Evolutionary conservation across 1,284 basidiomycete species (phyloP).

Genomic region (Puccinia triticina): DNA sequence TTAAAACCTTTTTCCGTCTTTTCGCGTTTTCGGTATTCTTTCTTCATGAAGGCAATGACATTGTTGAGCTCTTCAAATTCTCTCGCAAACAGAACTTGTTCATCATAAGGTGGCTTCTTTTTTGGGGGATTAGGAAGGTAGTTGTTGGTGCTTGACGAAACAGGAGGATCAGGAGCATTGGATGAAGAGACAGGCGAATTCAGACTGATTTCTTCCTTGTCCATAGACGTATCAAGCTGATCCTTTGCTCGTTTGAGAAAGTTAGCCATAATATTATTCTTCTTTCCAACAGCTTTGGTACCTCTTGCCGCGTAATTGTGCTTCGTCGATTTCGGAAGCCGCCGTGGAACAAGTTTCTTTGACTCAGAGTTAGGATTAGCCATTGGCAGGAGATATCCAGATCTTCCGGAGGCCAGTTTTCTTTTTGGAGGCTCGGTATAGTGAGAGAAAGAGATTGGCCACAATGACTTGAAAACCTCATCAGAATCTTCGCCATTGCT

Average conservation of each 20-base stretch:
- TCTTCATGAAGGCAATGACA: not conserved
- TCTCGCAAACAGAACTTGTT: not conserved
- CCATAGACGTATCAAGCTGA: too few relatives aligned
- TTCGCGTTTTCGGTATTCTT: not conserved
- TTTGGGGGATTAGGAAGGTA: not conserved
- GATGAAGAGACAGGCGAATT: not conserved
- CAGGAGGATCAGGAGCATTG: too few relatives aligned
- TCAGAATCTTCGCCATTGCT: not conserved
- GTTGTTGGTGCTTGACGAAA: too few relatives aligned
- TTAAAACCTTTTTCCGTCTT: not conserved
- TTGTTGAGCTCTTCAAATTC: not conserved
- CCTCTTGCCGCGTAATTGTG: not conserved
- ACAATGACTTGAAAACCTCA: not conserved
- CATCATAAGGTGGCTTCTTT: not conserved
- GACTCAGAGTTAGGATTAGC: not conserved
- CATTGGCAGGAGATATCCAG: not conserved
- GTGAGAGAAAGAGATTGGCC: slow-evolving; percentile 3
- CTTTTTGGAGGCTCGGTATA: not conserved
- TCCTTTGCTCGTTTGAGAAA: slow-evolving; percentile 13
- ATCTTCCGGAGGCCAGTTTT: not conserved
- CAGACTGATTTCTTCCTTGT: not conserved
- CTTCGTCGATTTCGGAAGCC: too few relatives aligned
- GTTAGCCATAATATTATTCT: not conserved
- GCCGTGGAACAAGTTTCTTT: not conserved
- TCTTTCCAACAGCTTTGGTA: not conserved